These are phyloP conservation scores for Thuidium tamariscinum DNA, from an alignment of 225 moss, liverwort and hornwort genomes.

Conservation along the genomic window DNA sequence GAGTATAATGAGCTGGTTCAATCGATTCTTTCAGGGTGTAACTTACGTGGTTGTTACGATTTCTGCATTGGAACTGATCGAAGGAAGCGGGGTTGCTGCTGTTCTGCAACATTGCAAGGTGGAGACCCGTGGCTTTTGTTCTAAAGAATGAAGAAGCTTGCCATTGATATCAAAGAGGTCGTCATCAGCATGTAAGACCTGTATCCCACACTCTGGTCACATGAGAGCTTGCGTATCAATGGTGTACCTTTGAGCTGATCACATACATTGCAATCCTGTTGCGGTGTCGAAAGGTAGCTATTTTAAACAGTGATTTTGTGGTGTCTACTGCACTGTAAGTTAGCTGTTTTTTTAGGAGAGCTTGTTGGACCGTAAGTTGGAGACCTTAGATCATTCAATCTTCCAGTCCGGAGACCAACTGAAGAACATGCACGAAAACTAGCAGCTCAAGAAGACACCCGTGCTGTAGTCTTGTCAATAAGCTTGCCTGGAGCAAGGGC, in stretches of 20 bases:
- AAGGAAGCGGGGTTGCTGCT: background rate
- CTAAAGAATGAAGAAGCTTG: background rate
- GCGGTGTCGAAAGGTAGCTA: background rate
- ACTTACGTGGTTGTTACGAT: background rate
- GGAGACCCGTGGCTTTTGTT: background rate
- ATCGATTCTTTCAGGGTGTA: background rate
- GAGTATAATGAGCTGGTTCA: background rate
- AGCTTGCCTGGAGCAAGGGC: background rate
- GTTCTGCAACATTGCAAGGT: background rate
- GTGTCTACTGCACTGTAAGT: background rate
- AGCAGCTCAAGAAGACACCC: background rate
- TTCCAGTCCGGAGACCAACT: background rate
- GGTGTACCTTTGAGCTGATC: background rate
- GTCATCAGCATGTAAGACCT: constrained; percentile 14
- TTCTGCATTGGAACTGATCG: background rate
- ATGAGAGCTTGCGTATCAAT: background rate
- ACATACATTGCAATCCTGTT: background rate
- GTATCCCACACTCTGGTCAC: background rate
- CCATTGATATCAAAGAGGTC: background rate
- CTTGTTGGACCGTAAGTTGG: background rate
- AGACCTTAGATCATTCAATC: background rate
- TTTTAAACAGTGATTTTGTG: background rate
- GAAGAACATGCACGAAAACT: background rate
- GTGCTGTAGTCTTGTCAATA: background rate
- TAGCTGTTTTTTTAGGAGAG: background rate